A percentile compares a stretch with the other conserved stretches of the same genome.
These are phyloP conservation scores for Misopates orontium DNA, from an alignment of 257 asterid species.

Conservation along the genomic window DNA sequence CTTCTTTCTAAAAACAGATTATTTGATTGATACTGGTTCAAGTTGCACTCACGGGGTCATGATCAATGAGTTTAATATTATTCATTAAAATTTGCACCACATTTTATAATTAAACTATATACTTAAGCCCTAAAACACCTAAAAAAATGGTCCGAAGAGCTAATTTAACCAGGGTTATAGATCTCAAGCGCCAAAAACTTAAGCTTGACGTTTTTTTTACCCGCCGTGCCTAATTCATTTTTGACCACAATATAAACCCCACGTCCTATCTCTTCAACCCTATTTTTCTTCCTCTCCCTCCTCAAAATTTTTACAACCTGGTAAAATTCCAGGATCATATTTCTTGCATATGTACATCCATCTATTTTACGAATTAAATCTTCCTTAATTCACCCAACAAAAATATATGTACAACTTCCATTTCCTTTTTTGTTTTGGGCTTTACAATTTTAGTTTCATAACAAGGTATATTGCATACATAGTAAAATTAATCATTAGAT, in stretches of 20 bases:
- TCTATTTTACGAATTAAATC: neutral
- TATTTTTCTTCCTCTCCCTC: neutral
- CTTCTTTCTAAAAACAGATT: no score
- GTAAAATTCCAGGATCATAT: conserved; percentile 26
- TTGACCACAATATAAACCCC: conserved; percentile 34
- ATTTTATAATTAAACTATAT: neutral
- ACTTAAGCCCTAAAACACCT: neutral
- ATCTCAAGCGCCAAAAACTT: no score
- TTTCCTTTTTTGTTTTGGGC: neutral
- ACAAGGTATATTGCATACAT: neutral
- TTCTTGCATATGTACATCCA: conserved; percentile 10
- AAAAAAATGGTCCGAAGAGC: neutral
- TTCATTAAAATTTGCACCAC: no score
- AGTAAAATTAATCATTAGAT: no score
- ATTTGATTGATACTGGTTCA: neutral
- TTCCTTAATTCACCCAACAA: neutral
- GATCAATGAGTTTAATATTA: no score
- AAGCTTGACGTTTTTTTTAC: no score
- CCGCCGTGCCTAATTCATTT: conserved; percentile 1
- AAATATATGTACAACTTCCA: neutral
- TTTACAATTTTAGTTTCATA: neutral
- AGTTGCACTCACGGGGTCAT: no score
- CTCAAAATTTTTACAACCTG: conserved; percentile 22
- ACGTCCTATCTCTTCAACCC: conserved; percentile 15
- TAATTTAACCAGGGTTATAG: neutral